These are phyloP conservation scores for Neostapfia colusana DNA, from an alignment of 176 grass and related monocot genomes.

Conservation along the genomic window DNA sequence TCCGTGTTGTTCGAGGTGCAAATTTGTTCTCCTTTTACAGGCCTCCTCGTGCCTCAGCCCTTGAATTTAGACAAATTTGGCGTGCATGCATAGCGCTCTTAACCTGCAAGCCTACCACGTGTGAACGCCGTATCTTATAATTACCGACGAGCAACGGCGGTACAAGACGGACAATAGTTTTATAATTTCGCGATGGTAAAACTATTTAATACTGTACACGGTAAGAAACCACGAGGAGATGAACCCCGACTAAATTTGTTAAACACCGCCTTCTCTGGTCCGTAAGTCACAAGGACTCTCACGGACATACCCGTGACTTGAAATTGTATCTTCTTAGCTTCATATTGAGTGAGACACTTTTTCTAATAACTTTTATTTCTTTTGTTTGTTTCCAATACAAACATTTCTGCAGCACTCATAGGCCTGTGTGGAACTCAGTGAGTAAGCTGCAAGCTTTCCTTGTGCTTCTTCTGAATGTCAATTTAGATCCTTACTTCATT, in stretches of 20 bases:
- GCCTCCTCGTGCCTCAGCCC: background rate
- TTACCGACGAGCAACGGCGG: background rate
- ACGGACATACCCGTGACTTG: background rate
- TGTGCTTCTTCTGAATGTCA: background rate
- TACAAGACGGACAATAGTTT: background rate
- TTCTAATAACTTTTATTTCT: constrained; percentile 20
- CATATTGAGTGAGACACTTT: background rate
- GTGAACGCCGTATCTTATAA: background rate
- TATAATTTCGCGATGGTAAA: background rate
- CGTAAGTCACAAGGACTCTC: too few species aligned
- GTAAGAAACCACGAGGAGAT: background rate
- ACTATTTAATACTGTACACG: background rate
- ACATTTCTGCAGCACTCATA: constrained; percentile 61
- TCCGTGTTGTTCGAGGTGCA: too few species aligned
- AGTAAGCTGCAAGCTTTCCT: constrained; percentile 46
- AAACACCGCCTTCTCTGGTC: too few species aligned
- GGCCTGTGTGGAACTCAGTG: constrained; percentile 87
- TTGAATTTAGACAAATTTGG: too few species aligned
- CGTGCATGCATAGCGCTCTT: too few species aligned
- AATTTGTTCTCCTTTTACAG: too few species aligned
- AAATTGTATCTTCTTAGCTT: background rate
- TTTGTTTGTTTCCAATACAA: constrained; percentile 3
- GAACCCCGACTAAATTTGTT: background rate
- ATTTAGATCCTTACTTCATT: background rate
- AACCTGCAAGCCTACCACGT: background rate